Conservation (phyloP, 2,329 filamentous ascomycete species). For the Coleophoma cylindrospora region DNA sequence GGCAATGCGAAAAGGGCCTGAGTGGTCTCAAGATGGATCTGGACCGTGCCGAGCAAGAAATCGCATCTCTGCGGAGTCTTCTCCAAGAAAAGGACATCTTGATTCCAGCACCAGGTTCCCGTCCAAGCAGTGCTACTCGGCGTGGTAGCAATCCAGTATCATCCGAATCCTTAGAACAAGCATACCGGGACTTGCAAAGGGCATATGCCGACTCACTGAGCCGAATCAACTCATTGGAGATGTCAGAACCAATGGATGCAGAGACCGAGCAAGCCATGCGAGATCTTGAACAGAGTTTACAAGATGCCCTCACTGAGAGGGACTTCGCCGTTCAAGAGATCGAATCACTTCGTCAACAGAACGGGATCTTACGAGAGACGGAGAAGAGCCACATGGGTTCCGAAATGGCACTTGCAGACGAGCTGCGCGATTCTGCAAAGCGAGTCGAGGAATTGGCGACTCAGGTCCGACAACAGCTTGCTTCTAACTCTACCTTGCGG, state of each 20-base stretch:
- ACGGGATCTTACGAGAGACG: slow-evolving; percentile 49
- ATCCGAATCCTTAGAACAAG: slow-evolving; percentile 66
- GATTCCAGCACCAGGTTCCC: slow-evolving; percentile 49
- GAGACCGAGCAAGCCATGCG: slow-evolving; percentile 59
- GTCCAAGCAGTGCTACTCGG: slow-evolving; percentile 36
- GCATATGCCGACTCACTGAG: slow-evolving; percentile 62
- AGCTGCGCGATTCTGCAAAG: slow-evolving; percentile 68
- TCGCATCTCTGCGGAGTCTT: slow-evolving; percentile 71
- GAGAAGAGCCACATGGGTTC: slow-evolving; percentile 53
- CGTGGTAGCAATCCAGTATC: slow-evolving; percentile 47
- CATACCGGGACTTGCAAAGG: slow-evolving; percentile 72
- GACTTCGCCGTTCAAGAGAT: slow-evolving; percentile 67
- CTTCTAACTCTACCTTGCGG: slow-evolving; percentile 71
- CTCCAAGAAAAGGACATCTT: slow-evolving; percentile 79
- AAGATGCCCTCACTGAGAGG: slow-evolving; percentile 64
- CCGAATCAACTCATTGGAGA: slow-evolving; percentile 61
- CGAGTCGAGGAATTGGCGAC: slow-evolving; percentile 75
- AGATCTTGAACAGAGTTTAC: slow-evolving; percentile 63
- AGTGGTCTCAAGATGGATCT: slow-evolving; percentile 92
- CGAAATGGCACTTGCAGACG: slow-evolving; percentile 60
- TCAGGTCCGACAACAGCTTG: slow-evolving; percentile 75
- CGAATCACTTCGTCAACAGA: slow-evolving; percentile 54
- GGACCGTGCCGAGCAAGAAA: slow-evolving; percentile 91
- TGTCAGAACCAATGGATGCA: slow-evolving; percentile 43
- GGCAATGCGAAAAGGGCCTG: slow-evolving; percentile 89